phyloP scores from a whole-genome alignment of 2,329 filamentous ascomycete species.

The Endocalyx cinctus region DNA sequence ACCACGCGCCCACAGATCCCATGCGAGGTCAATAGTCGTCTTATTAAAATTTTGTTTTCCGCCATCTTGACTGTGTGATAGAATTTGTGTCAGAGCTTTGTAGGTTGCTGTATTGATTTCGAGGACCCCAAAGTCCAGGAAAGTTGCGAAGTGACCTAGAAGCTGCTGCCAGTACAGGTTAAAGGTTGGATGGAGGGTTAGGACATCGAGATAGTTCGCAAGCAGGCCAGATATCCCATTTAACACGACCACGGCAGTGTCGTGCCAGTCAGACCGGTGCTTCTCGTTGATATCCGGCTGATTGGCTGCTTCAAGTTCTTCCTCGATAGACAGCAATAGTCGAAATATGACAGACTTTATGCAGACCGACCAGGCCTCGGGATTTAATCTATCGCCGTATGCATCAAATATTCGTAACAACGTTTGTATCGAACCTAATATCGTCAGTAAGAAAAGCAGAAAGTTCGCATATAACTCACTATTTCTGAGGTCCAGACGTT shows the following conservation, averaged over 20 bases:
- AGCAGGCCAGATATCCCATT: slow-evolving; percentile 69
- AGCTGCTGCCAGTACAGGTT: slow-evolving; percentile 71
- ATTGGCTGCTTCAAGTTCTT: slow-evolving; percentile 41
- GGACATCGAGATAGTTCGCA: slow-evolving; percentile 69
- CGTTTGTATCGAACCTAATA: slow-evolving; percentile 75
- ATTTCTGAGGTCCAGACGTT: slow-evolving; percentile 71
- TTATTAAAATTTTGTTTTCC: slow-evolving; percentile 41
- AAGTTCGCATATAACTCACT: slow-evolving; percentile 39
- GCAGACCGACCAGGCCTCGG: slow-evolving; percentile 79
- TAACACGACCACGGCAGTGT: slow-evolving; percentile 70
- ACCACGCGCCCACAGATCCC: slow-evolving; percentile 65
- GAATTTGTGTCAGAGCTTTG: slow-evolving; percentile 59
- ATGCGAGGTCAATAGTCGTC: slow-evolving; percentile 55
- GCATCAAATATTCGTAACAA: slow-evolving; percentile 88
- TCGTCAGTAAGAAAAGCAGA: slow-evolving; percentile 32
- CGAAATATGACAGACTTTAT: slow-evolving; percentile 76
- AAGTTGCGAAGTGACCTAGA: slow-evolving; percentile 60
- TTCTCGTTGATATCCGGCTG: slow-evolving; percentile 34
- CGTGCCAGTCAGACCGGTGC: slow-evolving; percentile 59
- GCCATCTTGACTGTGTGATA: slow-evolving; percentile 46
- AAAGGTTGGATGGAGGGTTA: slow-evolving; percentile 64
- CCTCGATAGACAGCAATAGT: slow-evolving; percentile 66
- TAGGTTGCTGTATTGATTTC: slow-evolving; percentile 69
- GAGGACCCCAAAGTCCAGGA: slow-evolving; percentile 60
- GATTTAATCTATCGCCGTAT: slow-evolving; percentile 73